Evolutionary conservation across 1,284 basidiomycete genomes (phyloP).

Genomic region (Boletus austroedulis): DNA sequence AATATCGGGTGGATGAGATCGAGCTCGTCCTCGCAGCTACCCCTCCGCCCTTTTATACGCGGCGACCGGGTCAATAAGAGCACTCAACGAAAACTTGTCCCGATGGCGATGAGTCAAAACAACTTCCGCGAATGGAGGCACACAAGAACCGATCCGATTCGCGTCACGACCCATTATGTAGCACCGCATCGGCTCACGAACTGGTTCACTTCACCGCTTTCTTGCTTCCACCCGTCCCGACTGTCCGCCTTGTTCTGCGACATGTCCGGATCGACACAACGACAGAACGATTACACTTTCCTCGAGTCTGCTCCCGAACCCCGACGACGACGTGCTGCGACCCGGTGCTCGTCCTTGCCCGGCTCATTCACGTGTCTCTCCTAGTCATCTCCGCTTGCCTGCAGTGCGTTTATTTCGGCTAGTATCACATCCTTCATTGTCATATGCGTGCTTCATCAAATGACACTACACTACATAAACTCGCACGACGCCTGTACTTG

Average conservation of each 20-base stretch:
- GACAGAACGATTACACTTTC: no score
- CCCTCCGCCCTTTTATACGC: slow-evolving; percentile 22
- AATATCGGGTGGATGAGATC: slow-evolving; percentile 16
- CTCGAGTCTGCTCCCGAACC: no score
- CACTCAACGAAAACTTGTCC: neutral
- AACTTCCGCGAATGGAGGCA: slow-evolving; percentile 6
- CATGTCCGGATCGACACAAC: slow-evolving; percentile 27
- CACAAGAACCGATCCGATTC: slow-evolving; percentile 13
- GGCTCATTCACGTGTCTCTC: neutral
- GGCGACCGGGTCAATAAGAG: neutral
- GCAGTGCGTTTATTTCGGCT: slow-evolving; percentile 10
- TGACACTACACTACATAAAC: slow-evolving; percentile 11
- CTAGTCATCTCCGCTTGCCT: slow-evolving; percentile 19
- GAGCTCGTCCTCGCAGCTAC: neutral
- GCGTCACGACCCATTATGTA: slow-evolving; percentile 9
- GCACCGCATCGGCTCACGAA: slow-evolving; percentile 8
- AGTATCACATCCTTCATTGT: neutral
- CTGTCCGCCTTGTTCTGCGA: no score
- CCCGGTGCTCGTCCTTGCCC: neutral
- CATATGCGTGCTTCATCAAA: neutral
- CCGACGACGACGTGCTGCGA: no score
- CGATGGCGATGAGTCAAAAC: slow-evolving; percentile 13
- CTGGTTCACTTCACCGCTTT: slow-evolving; percentile 22
- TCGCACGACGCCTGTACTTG: neutral
- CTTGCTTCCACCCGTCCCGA: slow-evolving; percentile 3